A percentile compares a stretch with the other conserved stretches of the same genome.
phyloP scores from a whole-genome alignment of 1,284 basidiomycete species.

The Leccinum subrobustum region DNA sequence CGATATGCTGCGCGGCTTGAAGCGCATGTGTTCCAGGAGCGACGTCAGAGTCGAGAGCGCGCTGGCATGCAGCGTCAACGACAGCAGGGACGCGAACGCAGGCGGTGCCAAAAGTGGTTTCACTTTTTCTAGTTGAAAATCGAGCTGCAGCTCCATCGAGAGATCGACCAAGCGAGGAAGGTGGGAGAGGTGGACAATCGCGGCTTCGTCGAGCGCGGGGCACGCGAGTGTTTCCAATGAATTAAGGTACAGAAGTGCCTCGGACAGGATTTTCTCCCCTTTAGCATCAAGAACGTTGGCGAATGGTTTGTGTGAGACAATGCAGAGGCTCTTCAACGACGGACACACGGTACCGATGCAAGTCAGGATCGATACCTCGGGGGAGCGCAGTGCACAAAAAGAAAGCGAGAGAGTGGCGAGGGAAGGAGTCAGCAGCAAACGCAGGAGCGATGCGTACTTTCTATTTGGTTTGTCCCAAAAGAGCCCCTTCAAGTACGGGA shows the following conservation, averaged over 20 bases:
- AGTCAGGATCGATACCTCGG: slow-evolving; percentile 22
- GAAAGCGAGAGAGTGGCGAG: slow-evolving; percentile 18
- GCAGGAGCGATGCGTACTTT: slow-evolving; percentile 24
- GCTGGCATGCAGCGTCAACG: slow-evolving; percentile 9
- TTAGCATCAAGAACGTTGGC: slow-evolving; percentile 5
- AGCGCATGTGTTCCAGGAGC: slow-evolving; percentile 19
- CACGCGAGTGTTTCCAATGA: slow-evolving; percentile 21
- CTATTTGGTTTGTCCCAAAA: slow-evolving; percentile 18
- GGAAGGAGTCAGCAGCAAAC: slow-evolving; percentile 22
- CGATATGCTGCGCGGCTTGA: slow-evolving; percentile 15
- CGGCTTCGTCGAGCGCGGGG: slow-evolving; percentile 21
- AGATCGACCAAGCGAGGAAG: slow-evolving; percentile 21
- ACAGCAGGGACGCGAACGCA: slow-evolving; percentile 14
- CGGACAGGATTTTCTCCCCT: slow-evolving; percentile 21
- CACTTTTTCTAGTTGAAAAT: slow-evolving; percentile 17
- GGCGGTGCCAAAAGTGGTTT: slow-evolving; percentile 13
- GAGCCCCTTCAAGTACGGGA: slow-evolving; percentile 25
- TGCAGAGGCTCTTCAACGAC: slow-evolving; percentile 17
- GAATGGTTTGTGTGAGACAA: slow-evolving; percentile 2
- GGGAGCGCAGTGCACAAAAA: slow-evolving; percentile 12
- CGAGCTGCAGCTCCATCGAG: slow-evolving; percentile 15
- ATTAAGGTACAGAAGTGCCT: slow-evolving; percentile 18
- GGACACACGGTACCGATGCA: slow-evolving; percentile 24
- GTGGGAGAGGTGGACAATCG: slow-evolving; percentile 24
- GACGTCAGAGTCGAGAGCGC: slow-evolving; percentile 20